phyloP scores from a whole-genome alignment of 2,329 filamentous ascomycete genomes.

The Neopestalotiopsis rosae region DNA sequence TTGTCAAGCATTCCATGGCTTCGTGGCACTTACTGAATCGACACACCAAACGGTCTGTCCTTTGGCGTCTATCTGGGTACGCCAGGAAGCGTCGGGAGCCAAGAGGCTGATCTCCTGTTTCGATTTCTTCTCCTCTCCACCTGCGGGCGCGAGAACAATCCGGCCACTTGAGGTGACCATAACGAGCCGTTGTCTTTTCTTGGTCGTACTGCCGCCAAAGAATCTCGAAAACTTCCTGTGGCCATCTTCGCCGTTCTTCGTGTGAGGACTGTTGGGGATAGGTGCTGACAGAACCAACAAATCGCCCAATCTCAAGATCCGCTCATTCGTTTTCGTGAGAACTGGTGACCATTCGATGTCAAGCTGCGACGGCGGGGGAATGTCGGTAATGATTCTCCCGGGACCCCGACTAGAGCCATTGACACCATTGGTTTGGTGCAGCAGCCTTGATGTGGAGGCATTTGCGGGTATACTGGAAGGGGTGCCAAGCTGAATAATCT shows the following conservation, averaged over 20 bases:
- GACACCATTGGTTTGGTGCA: constrained; percentile 41
- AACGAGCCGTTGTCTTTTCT: constrained; percentile 90
- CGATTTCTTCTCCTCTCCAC: constrained; percentile 93
- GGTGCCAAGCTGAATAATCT: constrained; percentile 75
- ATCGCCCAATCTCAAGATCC: constrained; percentile 93
- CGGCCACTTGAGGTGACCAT: constrained; percentile 93
- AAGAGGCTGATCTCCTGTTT: constrained; percentile 92
- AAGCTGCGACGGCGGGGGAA: constrained; percentile 93
- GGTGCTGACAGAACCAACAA: constrained; percentile 83
- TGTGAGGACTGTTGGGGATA: constrained; percentile 72
- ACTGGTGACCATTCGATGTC: constrained; percentile 99
- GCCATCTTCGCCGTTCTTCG: constrained; percentile 70
- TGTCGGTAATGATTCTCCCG: constrained; percentile 86
- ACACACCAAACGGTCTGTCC: constrained; percentile 88
- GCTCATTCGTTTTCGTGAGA: constrained; percentile 86
- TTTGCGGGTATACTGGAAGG: constrained; percentile 39
- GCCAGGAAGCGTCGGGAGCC: constrained; percentile 76
- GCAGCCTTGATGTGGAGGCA: constrained; percentile 31
- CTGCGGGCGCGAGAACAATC: constrained; percentile 86
- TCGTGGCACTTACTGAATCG: constrained; percentile 76
- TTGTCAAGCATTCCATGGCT: not conserved
- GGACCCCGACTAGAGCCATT: constrained; percentile 65
- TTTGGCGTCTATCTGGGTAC: constrained; percentile 82
- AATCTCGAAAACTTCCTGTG: constrained; percentile 93
- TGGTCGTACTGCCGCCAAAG: constrained; percentile 88